A percentile compares a stretch with the other conserved stretches of the same genome.
phyloP scores from a whole-genome alignment of 2,329 filamentous ascomycete genomes.

The Tolypocladium ovalisporum region DNA sequence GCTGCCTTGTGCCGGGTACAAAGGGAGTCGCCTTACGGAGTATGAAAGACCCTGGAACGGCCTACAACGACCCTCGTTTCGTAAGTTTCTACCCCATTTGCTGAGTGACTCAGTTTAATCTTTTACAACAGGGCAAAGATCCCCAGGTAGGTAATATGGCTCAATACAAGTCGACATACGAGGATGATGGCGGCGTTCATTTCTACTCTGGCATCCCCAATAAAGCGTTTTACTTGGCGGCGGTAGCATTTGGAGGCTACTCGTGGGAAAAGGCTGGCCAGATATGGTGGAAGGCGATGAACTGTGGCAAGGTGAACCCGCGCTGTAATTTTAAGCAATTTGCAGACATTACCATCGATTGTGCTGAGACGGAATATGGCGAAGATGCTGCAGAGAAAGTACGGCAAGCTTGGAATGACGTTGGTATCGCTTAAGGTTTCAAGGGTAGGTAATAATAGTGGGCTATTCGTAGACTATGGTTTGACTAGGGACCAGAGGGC shows the following conservation, averaged over 20 bases:
- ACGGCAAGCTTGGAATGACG: conserved; percentile 34
- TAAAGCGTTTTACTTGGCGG: conserved; percentile 40
- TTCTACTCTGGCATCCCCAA: conserved; percentile 47
- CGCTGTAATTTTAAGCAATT: conserved; percentile 36
- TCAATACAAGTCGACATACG: conserved; percentile 23
- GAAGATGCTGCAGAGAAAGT: conserved; percentile 29
- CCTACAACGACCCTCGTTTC: conserved; percentile 40
- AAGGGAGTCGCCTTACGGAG: conserved; percentile 40
- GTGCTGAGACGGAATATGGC: conserved; percentile 30
- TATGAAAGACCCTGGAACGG: conserved; percentile 43
- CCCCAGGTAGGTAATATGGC: conserved; percentile 38
- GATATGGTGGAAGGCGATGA: conserved; percentile 41
- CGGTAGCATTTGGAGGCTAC: conserved; percentile 37
- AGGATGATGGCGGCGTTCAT: conserved; percentile 44
- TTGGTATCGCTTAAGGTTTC: conserved; percentile 26
- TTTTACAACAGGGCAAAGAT: conserved; percentile 34
- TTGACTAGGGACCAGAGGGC: too few species aligned
- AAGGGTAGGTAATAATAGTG: conserved; percentile 6
- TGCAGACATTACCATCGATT: conserved; percentile 35
- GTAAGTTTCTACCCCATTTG: conserved; percentile 15
- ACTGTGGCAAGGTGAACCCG: conserved; percentile 28
- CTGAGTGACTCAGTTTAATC: neutral
- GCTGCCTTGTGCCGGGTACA: conserved; percentile 36
- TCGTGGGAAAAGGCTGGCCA: conserved; percentile 42
- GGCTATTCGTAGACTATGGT: too few species aligned